phyloP scores from a whole-genome alignment of 257 asterid species.

The Gentiana straminea region DNA sequence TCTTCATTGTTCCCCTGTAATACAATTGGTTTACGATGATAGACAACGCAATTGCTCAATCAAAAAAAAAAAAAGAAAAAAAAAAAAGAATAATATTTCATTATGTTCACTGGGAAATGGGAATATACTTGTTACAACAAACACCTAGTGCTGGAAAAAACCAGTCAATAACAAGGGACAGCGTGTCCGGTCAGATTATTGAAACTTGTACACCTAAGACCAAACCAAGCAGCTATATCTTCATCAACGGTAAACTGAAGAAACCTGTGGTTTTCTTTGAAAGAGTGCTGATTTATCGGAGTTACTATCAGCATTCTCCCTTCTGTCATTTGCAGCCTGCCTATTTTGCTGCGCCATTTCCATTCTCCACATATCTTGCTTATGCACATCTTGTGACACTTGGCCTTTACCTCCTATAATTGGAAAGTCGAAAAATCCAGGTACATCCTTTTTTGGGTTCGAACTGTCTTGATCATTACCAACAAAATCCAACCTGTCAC shows the following conservation, averaged over 20 bases:
- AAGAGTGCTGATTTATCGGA: not conserved
- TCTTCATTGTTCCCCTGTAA: too few relatives aligned
- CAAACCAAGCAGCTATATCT: conserved; percentile 82
- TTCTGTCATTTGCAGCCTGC: conserved; percentile 18
- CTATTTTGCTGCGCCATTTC: conserved; percentile 28
- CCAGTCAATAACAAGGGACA: too few relatives aligned
- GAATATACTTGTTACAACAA: too few relatives aligned
- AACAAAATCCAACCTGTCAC: conserved; percentile 23
- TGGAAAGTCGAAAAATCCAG: conserved; percentile 51
- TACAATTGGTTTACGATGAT: too few relatives aligned
- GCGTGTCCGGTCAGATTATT: too few relatives aligned
- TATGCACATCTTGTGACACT: conserved; percentile 33
- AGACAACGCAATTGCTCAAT: too few relatives aligned
- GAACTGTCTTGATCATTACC: conserved; percentile 24
- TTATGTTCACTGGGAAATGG: too few relatives aligned
- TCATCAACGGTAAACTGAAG: conserved; percentile 26
- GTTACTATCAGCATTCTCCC: conserved; percentile 16
- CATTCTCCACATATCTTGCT: conserved; percentile 50
- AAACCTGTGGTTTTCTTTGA: conserved; percentile 5
- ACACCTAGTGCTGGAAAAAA: too few relatives aligned
- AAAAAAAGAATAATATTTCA: too few relatives aligned
- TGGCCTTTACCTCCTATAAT: conserved; percentile 67
- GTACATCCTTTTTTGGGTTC: conserved; percentile 13
- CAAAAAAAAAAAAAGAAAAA: too few relatives aligned
- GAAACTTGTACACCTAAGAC: conserved; percentile 1